Conservation (phyloP, 768 basidiomycete species). For the Amanita fuliginea region DNA sequence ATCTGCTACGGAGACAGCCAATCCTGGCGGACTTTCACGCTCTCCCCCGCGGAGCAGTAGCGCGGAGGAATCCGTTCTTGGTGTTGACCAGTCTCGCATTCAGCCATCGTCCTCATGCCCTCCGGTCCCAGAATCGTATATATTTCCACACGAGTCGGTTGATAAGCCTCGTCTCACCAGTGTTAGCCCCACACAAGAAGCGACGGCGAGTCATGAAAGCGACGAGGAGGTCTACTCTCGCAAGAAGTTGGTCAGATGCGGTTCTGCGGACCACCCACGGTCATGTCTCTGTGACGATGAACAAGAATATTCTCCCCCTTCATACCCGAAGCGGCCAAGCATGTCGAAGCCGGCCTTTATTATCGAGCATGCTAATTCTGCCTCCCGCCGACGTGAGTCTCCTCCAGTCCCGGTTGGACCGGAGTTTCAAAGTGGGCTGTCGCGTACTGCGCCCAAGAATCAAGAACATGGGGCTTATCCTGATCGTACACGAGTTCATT, state of each 20-base stretch:
- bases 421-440: background rate
- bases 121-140: constrained; percentile 23
- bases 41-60: background rate
- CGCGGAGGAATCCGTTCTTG: background rate
- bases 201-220: constrained; percentile 18
- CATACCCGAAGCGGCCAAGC: constrained; percentile 7
- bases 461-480: background rate
- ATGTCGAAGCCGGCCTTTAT: constrained; percentile 3
- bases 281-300: constrained; percentile 10
- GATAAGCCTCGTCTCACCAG: constrained; percentile 18
- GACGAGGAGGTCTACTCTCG: constrained; percentile 7
- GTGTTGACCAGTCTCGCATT: constrained; percentile 21
- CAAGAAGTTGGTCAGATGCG: constrained; percentile 12
- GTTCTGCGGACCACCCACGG: constrained; percentile 12
- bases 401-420: too few relatives aligned
- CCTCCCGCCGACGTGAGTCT: constrained; percentile 3
- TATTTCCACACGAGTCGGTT: constrained; percentile 34
- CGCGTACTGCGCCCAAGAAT: constrained; percentile 2
- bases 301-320: constrained; percentile 9
- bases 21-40: background rate
- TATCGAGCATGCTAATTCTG: constrained; percentile 1
- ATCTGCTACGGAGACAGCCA: background rate
- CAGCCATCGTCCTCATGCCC: constrained; percentile 19
- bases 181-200: constrained; percentile 24
- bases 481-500: background rate